Base-by-base conservation (phyloP, 345 rosid genomes). In the Arabis alpina region DNA sequence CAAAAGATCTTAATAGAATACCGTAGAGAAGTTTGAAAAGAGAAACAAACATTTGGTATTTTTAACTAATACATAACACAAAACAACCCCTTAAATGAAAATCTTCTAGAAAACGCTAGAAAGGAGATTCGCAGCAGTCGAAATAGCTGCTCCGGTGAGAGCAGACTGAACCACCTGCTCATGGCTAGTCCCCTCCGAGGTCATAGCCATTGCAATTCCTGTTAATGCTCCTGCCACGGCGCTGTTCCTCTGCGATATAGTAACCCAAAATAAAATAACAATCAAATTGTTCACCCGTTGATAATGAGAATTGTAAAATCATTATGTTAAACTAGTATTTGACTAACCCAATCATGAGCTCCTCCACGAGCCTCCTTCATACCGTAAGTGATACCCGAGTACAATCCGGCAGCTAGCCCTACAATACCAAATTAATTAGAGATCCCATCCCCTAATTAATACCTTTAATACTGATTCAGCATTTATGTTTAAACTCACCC, bases 181-280 rank as follows among this genome's bases (percentile, higher is more conserved):
- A 19, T 91, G 97, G 66, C 88, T 85, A 19, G 84, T 51, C 37
- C 81, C 82, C 13, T 89, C 91, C 0, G 87, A 34, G 3, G 95
- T 83, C 15, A 91, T 84, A 5, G 91, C 98, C 40, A 93, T 48
- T 0, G 99, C 90, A 54, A 66, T 78, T 2, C 99, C 99, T 2
- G 99, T 93, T 36, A 93, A 55, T 12, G 96, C 99, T 77, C 99
- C 99, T 0, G 97, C 99, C 14, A 91, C 88, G 2, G 87, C 91
- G 32, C 98, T 94, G 81, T 88, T 94, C 74, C 86, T 87, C 97
- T 91, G 92, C 28, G 1, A 19, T 30, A 36, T 3, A 50, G 40
- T 34, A 19, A 14, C 40, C 37, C 0, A 12, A 47, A 36, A 15
- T 16, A 13, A 51, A 27, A 24, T 10, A 10, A 9, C 23, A 34